Evolutionary conservation across 2,329 filamentous ascomycete genomes (phyloP), one percentile per base, ranked within the genome.

Genomic region (Pseudogymnoascus sp.): DNA sequence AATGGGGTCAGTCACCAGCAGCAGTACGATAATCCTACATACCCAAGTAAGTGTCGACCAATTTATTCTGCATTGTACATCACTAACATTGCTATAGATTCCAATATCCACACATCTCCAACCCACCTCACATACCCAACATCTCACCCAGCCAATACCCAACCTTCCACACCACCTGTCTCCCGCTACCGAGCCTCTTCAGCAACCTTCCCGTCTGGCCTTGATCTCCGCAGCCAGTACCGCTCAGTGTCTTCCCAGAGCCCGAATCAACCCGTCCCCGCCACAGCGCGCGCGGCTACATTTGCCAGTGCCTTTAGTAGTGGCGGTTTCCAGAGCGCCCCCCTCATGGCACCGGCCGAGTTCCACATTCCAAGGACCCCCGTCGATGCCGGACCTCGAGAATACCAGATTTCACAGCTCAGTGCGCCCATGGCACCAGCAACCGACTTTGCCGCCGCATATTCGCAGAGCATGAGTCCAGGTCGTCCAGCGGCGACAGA

Each of bases 321-420:
- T 3, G 76, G 77, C 3, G 80, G 80, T 67, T 84, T 81, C 67
- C 77, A 82, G 1, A 81, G 81, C 5, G 80, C 82, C 4, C 81
- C 83, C 0, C 74, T 84, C 13, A 79, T 80, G 3, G 80, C 82
- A 1, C 82, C 82, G 0, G 76, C 82, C 65, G 81, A 84, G 61
- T 83, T 81, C 67, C 76, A 79, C 2, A 72, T 81, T 13, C 76
- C 80, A 1, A 73, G 79, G 44, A 79, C 78, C 3, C 75, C 77
- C 13, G 72, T 71, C 31, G 72, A 76, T 62, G 71, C 74, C 61
- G 69, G 73, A 75, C 31, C 73, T 72, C 62, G 71, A 19, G 80
- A 83, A 62, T 83, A 82, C 70, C 77, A 78, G 11, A 79, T 82
- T 69, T 76, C 81, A 2, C 82, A 84, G 68, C 76, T 84, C 74